These are phyloP conservation scores for Cynanchum wilfordii DNA, from an alignment of 257 asterid species.

Conservation along the genomic window DNA sequence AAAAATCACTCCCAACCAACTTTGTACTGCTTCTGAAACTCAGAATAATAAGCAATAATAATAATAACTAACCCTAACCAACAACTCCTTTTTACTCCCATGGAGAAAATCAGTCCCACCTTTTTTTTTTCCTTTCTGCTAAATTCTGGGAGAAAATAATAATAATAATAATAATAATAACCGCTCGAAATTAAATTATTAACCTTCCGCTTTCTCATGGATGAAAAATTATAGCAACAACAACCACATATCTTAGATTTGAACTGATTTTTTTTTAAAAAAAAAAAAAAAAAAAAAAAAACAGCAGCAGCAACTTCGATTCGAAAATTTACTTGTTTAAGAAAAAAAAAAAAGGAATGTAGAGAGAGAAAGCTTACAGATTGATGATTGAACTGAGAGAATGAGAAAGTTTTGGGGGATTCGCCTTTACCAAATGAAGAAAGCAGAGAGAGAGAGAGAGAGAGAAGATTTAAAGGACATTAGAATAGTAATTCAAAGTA, in stretches of 20 bases:
- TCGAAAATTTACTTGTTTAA: constrained; percentile 2
- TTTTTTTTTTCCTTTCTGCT: background rate
- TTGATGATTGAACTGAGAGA: constrained; percentile 2
- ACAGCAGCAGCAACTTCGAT: background rate
- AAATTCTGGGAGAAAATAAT: background rate
- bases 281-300: no score
- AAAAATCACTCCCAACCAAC: background rate
- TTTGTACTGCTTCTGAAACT: background rate
- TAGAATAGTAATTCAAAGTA: constrained; percentile 8
- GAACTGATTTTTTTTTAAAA: no score
- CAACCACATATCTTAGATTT: no score
- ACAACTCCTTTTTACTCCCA: background rate
- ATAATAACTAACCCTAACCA: background rate
- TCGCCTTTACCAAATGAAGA: constrained; percentile 40
- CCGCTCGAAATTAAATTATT: background rate
- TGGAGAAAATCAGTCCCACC: background rate
- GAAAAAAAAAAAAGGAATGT: background rate
- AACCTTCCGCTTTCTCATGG: background rate
- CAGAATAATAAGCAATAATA: background rate
- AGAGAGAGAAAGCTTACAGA: constrained; percentile 13
- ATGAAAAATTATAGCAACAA: background rate
- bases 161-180: background rate
- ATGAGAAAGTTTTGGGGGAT: constrained; percentile 13
- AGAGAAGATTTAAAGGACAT: background rate
- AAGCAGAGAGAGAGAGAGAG: constrained; percentile 22